Percentiles rank a stretch among this genome's conserved stretches.
Conservation (phyloP, 2,329 filamentous ascomycete species). For the Talaromyces rugulosus region DNA sequence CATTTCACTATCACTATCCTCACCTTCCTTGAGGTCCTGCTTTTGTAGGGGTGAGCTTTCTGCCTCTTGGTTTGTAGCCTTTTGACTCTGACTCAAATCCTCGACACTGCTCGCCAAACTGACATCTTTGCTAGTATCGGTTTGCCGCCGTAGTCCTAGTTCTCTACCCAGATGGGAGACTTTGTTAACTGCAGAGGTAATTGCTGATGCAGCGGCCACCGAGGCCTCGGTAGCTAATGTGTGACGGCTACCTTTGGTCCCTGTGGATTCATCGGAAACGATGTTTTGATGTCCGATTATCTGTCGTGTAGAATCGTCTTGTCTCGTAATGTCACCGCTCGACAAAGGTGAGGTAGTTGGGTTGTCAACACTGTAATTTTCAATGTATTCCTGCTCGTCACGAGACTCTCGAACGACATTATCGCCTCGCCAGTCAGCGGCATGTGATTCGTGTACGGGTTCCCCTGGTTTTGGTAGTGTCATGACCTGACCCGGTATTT, state of each 20-base stretch:
- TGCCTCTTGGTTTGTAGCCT: constrained; percentile 21
- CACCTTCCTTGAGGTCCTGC: constrained; percentile 18
- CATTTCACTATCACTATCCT: constrained; percentile 30
- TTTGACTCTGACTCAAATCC: constrained; percentile 17
- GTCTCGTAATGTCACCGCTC: background rate
- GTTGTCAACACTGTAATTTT: constrained; percentile 16
- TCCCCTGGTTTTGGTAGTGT: constrained; percentile 63
- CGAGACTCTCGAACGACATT: constrained; percentile 22
- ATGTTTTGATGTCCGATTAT: background rate
- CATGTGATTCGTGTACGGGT: constrained; percentile 63
- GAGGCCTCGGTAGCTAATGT: constrained; percentile 12
- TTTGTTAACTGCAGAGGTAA: constrained; percentile 6
- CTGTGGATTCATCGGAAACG: constrained; percentile 1
- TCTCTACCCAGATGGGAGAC: constrained; percentile 35
- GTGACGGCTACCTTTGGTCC: constrained; percentile 12
- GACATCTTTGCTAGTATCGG: constrained; percentile 61
- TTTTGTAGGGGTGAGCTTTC: background rate
- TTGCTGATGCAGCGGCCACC: constrained; percentile 14
- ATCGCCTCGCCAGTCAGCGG: constrained; percentile 72
- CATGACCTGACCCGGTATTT: constrained; percentile 45
- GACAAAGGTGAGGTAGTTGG: constrained; percentile 3
- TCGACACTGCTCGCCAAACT: constrained; percentile 69
- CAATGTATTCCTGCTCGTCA: background rate
- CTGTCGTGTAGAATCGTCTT: background rate
- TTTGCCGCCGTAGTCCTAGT: constrained; percentile 64